Evolutionary conservation across 2,329 filamentous ascomycete genomes (phyloP).

Genomic region (Exophiala dermatitidis): DNA sequence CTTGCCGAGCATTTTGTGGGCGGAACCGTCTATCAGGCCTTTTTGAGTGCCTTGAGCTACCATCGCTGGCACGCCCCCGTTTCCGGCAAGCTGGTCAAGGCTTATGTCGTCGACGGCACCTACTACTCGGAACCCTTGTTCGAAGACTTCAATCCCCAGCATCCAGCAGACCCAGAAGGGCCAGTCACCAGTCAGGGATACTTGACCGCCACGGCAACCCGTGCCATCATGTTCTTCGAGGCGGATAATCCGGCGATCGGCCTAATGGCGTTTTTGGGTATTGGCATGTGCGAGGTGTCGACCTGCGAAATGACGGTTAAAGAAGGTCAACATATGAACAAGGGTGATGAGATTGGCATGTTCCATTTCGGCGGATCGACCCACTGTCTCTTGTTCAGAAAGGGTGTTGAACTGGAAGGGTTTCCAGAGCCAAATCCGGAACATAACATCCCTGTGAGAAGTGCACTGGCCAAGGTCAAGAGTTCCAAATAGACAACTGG

Average conservation of each 20-base stretch:
- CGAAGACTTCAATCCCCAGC: constrained; percentile 39
- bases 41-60: constrained; percentile 60
- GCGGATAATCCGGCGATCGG: constrained; percentile 62
- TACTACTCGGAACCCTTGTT: constrained; percentile 60
- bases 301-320: constrained; percentile 64
- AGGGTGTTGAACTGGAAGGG: constrained; percentile 36
- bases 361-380: constrained; percentile 73
- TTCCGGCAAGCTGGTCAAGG: constrained; percentile 52
- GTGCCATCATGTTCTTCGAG: constrained; percentile 63
- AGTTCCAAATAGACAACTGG: neutral
- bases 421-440: constrained; percentile 34
- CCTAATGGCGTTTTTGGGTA: constrained; percentile 60
- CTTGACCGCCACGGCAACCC: constrained; percentile 58
- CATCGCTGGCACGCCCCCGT: constrained; percentile 68
- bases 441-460: constrained; percentile 38
- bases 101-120: constrained; percentile 55
- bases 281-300: constrained; percentile 72
- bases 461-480: constrained; percentile 33
- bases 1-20: constrained; percentile 51
- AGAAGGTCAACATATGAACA: constrained; percentile 57
- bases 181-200: constrained; percentile 54
- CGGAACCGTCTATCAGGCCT: constrained; percentile 64
- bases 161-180: constrained; percentile 27
- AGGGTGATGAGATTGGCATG: constrained; percentile 68
- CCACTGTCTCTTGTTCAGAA: constrained; percentile 60